phyloP scores from a whole-genome alignment of 2,329 filamentous ascomycete genomes.

The Fusarium sublunatum region DNA sequence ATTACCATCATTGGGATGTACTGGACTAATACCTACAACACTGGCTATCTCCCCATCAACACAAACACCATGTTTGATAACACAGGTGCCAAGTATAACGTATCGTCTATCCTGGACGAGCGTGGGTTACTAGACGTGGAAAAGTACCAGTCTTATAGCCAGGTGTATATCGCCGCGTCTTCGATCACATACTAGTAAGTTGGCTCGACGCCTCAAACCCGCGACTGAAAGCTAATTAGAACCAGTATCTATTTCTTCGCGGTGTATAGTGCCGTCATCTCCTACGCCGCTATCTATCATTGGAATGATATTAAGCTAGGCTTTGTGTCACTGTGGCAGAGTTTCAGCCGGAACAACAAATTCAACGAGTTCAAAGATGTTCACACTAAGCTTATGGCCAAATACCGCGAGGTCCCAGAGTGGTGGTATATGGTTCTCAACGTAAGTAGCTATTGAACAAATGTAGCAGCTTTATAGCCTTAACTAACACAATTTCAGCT shows the following conservation, averaged over 20 bases:
- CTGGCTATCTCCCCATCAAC: conserved; percentile 62
- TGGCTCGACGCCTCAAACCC: rapidly evolving
- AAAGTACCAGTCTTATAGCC: conserved; percentile 52
- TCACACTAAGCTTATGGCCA: conserved; percentile 57
- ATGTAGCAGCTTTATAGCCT: rapidly evolving
- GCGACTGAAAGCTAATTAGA: rapidly evolving
- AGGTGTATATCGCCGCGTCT: conserved; percentile 47
- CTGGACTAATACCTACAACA: conserved; percentile 57
- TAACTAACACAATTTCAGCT: conserved; percentile 9
- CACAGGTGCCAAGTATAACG: conserved; percentile 55
- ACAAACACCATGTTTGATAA: conserved; percentile 59
- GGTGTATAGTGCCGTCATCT: conserved; percentile 50
- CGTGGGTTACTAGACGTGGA: conserved; percentile 48
- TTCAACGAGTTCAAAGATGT: conserved; percentile 53
- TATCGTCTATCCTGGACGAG: conserved; percentile 57
- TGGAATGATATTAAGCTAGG: conserved; percentile 51
- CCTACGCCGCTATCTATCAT: conserved; percentile 52
- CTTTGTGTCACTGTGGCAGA: conserved; percentile 39
- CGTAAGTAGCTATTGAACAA: not conserved
- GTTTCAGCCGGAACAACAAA: conserved; percentile 22
- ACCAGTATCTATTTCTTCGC: conserved; percentile 39
- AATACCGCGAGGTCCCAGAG: conserved; percentile 60
- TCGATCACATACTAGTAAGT: conserved; percentile 38
- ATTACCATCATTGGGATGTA: conserved; percentile 57
- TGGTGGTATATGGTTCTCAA: conserved; percentile 56